Conservation (phyloP, 805 yeast genomes). For the Saccharomycopsis schoenii region DNA sequence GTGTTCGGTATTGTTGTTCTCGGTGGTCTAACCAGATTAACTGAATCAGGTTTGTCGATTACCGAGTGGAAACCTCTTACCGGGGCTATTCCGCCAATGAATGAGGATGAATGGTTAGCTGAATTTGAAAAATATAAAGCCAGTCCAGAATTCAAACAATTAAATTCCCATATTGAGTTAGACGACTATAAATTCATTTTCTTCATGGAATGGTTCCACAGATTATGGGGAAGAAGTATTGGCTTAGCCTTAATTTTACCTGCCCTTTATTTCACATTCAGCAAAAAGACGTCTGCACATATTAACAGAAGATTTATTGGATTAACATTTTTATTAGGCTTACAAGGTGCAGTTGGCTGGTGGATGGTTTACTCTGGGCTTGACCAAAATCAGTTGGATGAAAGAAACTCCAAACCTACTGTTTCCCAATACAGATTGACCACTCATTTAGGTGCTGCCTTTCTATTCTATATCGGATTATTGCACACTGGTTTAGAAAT, state of each 20-base stretch:
- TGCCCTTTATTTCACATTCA: slow-evolving; percentile 66
- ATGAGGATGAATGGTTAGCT: slow-evolving; percentile 69
- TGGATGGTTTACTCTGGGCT: slow-evolving; percentile 99
- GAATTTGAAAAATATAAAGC: slow-evolving; percentile 75
- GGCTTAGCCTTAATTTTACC: slow-evolving; percentile 80
- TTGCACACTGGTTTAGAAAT: slow-evolving; percentile 84
- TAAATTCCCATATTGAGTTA: slow-evolving; percentile 79
- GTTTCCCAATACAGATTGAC: slow-evolving; percentile 93
- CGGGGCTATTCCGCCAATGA: slow-evolving; percentile 85
- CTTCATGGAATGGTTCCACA: slow-evolving; percentile 96
- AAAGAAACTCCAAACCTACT: slow-evolving; percentile 88
- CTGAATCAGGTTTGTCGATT: slow-evolving; percentile 92
- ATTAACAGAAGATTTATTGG: slow-evolving; percentile 62
- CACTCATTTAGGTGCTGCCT: slow-evolving; percentile 90
- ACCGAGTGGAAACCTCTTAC: slow-evolving; percentile 99
- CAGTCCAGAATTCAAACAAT: slow-evolving; percentile 84
- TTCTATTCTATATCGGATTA: slow-evolving; percentile 78
- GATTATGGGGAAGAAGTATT: slow-evolving; percentile 84
- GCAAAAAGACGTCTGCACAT: slow-evolving; percentile 54
- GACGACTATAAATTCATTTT: slow-evolving; percentile 93
- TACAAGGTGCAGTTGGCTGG: slow-evolving; percentile 97
- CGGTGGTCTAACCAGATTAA: slow-evolving; percentile 91
- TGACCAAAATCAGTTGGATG: slow-evolving; percentile 66
- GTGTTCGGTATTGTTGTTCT: slow-evolving; percentile 94
- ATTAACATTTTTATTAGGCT: slow-evolving; percentile 67